phyloP scores from a whole-genome alignment of 176 grass and related monocot genomes.

The Phragmites australis region DNA sequence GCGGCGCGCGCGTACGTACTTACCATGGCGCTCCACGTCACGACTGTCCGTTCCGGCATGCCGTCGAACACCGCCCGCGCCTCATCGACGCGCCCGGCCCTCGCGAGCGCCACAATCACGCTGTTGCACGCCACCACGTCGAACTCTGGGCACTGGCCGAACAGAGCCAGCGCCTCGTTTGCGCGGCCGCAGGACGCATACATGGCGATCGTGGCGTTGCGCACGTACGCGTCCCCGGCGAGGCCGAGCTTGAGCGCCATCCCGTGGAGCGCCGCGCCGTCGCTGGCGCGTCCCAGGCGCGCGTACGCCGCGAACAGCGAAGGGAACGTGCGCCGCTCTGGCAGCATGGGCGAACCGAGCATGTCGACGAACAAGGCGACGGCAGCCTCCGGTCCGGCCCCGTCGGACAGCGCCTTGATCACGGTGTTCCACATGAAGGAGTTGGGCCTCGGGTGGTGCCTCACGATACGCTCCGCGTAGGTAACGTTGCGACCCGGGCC shows the following conservation, averaged over 20 bases:
- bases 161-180: constrained; percentile 43
- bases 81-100: constrained; percentile 47
- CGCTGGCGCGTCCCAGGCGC: constrained; percentile 37
- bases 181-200: constrained; percentile 51
- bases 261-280: constrained; percentile 60
- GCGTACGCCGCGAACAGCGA: constrained; percentile 53
- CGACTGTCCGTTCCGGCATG: constrained; percentile 57
- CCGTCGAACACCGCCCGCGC: constrained; percentile 55
- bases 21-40: constrained; percentile 77
- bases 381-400: constrained; percentile 43
- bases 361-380: constrained; percentile 57
- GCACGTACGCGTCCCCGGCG: constrained; percentile 49
- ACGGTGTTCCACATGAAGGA: constrained; percentile 80
- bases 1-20: constrained; percentile 49
- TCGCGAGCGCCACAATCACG: constrained; percentile 57
- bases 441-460: constrained; percentile 54
- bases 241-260: constrained; percentile 76
- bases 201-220: constrained; percentile 73
- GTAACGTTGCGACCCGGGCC: constrained; percentile 39
- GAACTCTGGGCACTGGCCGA: constrained; percentile 33
- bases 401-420: constrained; percentile 59
- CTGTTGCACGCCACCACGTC: constrained; percentile 68
- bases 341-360: constrained; percentile 42
- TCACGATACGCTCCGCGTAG: constrained; percentile 56
- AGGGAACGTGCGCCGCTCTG: constrained; percentile 56